Percentiles rank a stretch among this genome's conserved stretches.
phyloP scores from a whole-genome alignment of 441 rosid species.

The Adansonia grandidieri region DNA sequence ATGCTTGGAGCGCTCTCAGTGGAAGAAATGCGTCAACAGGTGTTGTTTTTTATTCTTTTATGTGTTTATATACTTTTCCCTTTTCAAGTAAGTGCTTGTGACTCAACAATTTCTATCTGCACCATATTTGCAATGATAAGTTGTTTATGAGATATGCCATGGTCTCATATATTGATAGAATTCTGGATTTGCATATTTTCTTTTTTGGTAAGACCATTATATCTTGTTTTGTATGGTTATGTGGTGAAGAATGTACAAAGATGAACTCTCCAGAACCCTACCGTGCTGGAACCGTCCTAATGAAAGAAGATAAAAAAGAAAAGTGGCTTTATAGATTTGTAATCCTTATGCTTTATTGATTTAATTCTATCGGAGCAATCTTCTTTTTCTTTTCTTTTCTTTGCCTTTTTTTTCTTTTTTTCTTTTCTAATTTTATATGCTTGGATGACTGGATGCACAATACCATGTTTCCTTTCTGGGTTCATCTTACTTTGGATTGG shows the following conservation, averaged over 20 bases:
- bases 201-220: not conserved
- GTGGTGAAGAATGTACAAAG: not conserved
- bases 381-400: too few species aligned
- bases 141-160: not conserved
- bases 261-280: too few species aligned
- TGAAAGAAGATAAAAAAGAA: not conserved
- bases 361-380: not conserved
- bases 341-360: not conserved
- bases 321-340: not conserved
- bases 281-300: not conserved
- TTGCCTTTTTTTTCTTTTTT: too few species aligned
- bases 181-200: conserved; percentile 10
- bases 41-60: conserved; percentile 25
- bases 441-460: not conserved
- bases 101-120: not conserved
- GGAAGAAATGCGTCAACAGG: conserved; percentile 95
- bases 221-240: not conserved
- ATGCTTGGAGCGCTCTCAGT: conserved; percentile 84
- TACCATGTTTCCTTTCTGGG: not conserved
- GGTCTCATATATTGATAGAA: not conserved
- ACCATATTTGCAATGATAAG: not conserved
- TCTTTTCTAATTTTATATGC: too few species aligned
- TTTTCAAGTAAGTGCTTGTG: not conserved
- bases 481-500: not conserved
- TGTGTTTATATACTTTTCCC: not conserved